These are phyloP conservation scores for Bathelium albidoporum DNA, from an alignment of 495 filamentous ascomycete species.

Conservation along the genomic window DNA sequence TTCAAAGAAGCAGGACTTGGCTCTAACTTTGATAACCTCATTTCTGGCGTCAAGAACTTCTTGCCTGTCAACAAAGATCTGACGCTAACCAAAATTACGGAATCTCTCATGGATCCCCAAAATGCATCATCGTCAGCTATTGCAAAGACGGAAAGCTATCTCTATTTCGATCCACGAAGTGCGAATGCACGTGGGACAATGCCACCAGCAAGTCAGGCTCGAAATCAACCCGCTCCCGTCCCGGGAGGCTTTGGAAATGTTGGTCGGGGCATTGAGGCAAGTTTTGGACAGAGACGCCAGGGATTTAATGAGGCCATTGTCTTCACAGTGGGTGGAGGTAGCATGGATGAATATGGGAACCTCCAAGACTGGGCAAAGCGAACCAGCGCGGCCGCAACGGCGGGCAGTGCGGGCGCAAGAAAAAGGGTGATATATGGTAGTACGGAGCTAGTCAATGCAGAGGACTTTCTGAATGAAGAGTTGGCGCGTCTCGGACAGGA, in stretches of 20 bases:
- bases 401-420: slow-evolving; percentile 34
- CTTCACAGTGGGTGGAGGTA: slow-evolving; percentile 92
- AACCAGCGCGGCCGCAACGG: slow-evolving; percentile 45
- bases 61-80: slow-evolving; percentile 89
- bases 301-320: slow-evolving; percentile 94
- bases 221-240: slow-evolving; percentile 34
- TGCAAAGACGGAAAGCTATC: slow-evolving; percentile 91
- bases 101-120: slow-evolving; percentile 95
- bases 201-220: slow-evolving; percentile 48
- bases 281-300: slow-evolving; percentile 86
- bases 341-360: slow-evolving; percentile 99
- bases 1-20: slow-evolving; percentile 83
- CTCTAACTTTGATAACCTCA: slow-evolving; percentile 86
- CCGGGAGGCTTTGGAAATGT: slow-evolving; percentile 33
- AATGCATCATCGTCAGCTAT: slow-evolving; percentile 83
- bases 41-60: slow-evolving; percentile 99
- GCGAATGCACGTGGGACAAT: slow-evolving; percentile 91
- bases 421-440: slow-evolving; percentile 89
- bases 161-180: slow-evolving; percentile 96
- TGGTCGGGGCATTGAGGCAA: slow-evolving; percentile 60
- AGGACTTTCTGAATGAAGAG: slow-evolving; percentile 74
- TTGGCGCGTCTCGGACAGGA: slow-evolving; percentile 68
- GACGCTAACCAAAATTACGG: slow-evolving; percentile 93
- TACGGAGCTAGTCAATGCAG: slow-evolving; percentile 85
- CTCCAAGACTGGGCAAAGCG: slow-evolving; percentile 90